Percentiles rank a stretch among this genome's conserved stretches.
These are phyloP conservation scores for Xanthoceras sorbifolium DNA, from an alignment of 345 rosid genomes.

Conservation along the genomic window DNA sequence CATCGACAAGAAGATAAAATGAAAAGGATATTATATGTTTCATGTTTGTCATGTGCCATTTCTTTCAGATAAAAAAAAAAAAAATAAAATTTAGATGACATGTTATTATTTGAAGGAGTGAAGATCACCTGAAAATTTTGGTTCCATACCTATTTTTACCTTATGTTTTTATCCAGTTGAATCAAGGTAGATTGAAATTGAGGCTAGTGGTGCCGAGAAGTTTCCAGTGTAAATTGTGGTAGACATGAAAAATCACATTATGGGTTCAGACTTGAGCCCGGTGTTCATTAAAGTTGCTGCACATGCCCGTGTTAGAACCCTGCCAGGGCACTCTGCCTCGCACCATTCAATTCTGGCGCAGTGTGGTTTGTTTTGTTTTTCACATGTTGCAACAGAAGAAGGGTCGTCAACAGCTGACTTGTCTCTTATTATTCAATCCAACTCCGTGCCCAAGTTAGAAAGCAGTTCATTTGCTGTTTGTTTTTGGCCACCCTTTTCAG, in stretches of 20 bases:
- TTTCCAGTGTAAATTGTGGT: not conserved
- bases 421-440: not conserved
- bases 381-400: constrained; percentile 13
- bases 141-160: not conserved
- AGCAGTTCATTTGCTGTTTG: not conserved
- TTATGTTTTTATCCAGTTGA: not conserved
- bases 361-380: constrained; percentile 14
- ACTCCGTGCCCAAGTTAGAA: not conserved
- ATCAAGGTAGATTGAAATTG: not conserved
- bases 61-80: not conserved
- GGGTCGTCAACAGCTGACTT: not conserved
- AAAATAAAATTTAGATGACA: not conserved
- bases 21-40: not conserved
- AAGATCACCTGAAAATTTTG: not conserved
- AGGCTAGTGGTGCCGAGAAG: not conserved
- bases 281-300: constrained; percentile 11
- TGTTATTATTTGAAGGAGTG: too few relatives aligned
- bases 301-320: constrained; percentile 25
- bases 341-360: constrained; percentile 10
- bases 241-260: not conserved
- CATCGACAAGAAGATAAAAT: not conserved
- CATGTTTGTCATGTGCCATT: not conserved
- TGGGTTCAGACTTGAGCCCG: not conserved
- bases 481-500: not conserved
- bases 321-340: constrained; percentile 16